Evolutionary conservation across 1,139 yeast genomes (phyloP).

Genomic region (Yamadazyma taylorii): DNA sequence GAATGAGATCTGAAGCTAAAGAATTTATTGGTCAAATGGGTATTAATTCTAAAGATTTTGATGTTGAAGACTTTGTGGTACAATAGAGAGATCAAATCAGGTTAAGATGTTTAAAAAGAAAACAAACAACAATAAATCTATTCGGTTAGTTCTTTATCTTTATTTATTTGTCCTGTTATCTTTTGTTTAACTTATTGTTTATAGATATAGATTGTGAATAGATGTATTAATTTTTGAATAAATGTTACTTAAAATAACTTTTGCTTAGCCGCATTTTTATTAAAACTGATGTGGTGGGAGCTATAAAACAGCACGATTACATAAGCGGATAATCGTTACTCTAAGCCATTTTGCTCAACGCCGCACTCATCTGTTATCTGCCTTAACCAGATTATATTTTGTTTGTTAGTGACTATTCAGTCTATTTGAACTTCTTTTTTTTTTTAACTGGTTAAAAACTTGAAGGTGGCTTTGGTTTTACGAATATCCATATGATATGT

Average conservation of each 20-base stretch:
- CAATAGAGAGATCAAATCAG: too few relatives aligned
- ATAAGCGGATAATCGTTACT: not conserved
- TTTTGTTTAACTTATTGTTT: slow-evolving; percentile 1
- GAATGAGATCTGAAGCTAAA: slow-evolving; percentile 54
- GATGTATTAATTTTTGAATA: slow-evolving; percentile 1
- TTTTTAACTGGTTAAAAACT: too few relatives aligned
- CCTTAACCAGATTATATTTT: too few relatives aligned
- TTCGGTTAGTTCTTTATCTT: not conserved
- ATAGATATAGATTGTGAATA: slow-evolving; percentile 4
- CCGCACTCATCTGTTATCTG: too few relatives aligned
- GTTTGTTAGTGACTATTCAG: too few relatives aligned
- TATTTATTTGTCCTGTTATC: not conserved
- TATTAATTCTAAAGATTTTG: slow-evolving; percentile 37
- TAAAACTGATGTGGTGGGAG: too few relatives aligned
- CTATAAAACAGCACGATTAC: not conserved
- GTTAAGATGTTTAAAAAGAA: not conserved
- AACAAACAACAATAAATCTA: not conserved
- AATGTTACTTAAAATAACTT: too few relatives aligned
- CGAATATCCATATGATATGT: too few relatives aligned
- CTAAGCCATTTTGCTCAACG: too few relatives aligned
- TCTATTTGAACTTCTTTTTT: too few relatives aligned
- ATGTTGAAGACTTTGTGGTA: slow-evolving; percentile 30
- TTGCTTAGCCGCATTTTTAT: too few relatives aligned
- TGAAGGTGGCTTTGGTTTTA: too few relatives aligned
- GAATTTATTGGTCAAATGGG: slow-evolving; percentile 66